Percentiles rank a stretch among this genome's conserved stretches.
phyloP scores from a whole-genome alignment of 805 yeast genomes.

The Myxozyma udenii region DNA sequence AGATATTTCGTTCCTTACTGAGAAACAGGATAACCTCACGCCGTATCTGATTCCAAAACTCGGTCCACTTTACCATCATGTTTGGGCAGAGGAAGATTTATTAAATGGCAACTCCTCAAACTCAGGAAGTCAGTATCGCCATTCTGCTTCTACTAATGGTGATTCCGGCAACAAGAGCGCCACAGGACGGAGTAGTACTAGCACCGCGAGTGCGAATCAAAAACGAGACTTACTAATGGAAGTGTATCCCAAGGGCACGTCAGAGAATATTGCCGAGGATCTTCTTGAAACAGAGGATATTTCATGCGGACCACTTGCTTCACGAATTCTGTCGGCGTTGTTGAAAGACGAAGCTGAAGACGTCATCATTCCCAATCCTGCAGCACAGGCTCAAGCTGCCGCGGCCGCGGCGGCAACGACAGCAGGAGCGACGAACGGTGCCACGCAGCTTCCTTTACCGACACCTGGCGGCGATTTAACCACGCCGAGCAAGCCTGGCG shows the following conservation, averaged over 20 bases:
- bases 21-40: conserved; percentile 46
- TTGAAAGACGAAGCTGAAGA: conserved; percentile 32
- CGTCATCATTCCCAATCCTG: conserved; percentile 8
- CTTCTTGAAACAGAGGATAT: conserved; percentile 66
- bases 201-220: neutral
- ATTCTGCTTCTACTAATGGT: neutral
- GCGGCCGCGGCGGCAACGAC: too few relatives aligned
- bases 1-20: conserved; percentile 70
- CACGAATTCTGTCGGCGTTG: conserved; percentile 78
- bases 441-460: neutral
- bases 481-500: neutral
- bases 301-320: conserved; percentile 87
- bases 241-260: conserved; percentile 55
- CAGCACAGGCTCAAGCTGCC: too few relatives aligned
- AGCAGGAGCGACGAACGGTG: conserved; percentile 1
- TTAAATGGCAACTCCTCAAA: neutral
- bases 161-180: neutral
- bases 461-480: neutral
- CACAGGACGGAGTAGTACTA: too few relatives aligned
- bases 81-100: conserved; percentile 80
- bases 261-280: conserved; percentile 58
- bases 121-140: neutral
- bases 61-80: conserved; percentile 76
- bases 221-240: neutral
- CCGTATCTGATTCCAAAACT: conserved; percentile 68